Evolutionary conservation across 192 early-diverging fungal genomes (phyloP), one percentile per base, ranked within the genome.

Genomic region (Chytriomyces confervae): DNA sequence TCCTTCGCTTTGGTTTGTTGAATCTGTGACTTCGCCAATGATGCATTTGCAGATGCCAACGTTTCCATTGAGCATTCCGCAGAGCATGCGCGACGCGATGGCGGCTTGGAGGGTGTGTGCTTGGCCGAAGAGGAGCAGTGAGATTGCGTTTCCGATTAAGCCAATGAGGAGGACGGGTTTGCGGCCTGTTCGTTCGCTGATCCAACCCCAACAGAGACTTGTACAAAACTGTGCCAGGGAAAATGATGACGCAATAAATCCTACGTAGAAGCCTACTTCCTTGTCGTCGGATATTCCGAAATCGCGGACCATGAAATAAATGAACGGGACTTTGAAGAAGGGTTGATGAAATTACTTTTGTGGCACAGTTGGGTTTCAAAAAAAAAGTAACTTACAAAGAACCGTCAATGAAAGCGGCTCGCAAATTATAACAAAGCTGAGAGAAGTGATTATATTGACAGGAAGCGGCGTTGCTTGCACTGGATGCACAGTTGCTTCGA

Each of bases 21-120:
- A 80, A 73, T 97, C 95, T n/a, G 94, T 90, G 61, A 97, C 91
- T 83, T 97, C 95, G 4, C 91, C 92, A n/a, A 96, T 73, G 45
- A 93, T 86, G 18, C 91, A 91, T 74, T 95, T 94, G 48, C 91
- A 86, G 8, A 95, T 94, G 8, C 93, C 92, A 13, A 89, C 53
- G 50, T 79, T 84, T 20, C 84, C 93, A 72, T 91, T 92, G 20
- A 93, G 75, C 10, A 92, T 77, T 1, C 94, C 92, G 66, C 90
- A 91, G 66, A 91, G 69, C 0, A 83, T 83, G 44, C 93, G 85
- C 20, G 75, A 50, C 23, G 7, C 13, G 53, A 69, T 72, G 13
- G 79, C 79, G 44, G 23, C 23, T 5, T 45, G 24, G 3, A 80
- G 66, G n/a, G 79, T 76, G 50, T 80, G 71, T 7, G 72, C 62